Evolutionary conservation across 2,329 filamentous ascomycete genomes (phyloP).

Genomic region (Ophioceras dolichostomum): DNA sequence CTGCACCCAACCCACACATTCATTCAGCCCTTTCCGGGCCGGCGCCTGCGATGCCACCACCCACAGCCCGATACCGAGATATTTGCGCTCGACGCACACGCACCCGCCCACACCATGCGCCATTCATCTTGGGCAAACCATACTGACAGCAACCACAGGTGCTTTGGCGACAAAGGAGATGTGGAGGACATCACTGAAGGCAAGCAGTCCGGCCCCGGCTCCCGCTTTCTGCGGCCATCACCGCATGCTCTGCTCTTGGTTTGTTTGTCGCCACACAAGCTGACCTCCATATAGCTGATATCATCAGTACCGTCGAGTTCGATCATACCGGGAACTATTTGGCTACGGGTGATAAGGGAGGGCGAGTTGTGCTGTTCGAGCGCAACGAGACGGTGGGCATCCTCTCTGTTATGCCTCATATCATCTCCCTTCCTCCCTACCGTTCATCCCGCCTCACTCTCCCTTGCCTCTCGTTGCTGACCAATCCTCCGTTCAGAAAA

Average conservation of each 20-base stretch:
- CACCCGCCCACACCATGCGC: too few species aligned
- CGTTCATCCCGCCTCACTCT: too few species aligned
- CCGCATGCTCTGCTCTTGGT: not conserved
- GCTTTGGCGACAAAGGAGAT: conserved; percentile 99
- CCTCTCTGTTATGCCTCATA: too few species aligned
- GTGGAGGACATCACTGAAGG: conserved; percentile 98
- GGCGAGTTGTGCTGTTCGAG: conserved; percentile 75
- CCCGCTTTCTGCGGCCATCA: conserved; percentile 1
- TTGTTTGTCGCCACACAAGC: not conserved
- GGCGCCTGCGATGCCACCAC: too few species aligned
- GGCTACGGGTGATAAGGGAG: conserved; percentile 82
- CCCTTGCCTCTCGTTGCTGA: conserved; percentile 16
- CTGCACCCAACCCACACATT: not conserved
- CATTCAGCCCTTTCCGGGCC: too few species aligned
- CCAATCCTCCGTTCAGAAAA: conserved; percentile 58
- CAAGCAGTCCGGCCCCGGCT: conserved; percentile 24
- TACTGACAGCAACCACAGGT: conserved; percentile 42
- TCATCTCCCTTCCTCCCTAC: too few species aligned
- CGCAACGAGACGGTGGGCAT: conserved; percentile 82
- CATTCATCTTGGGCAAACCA: too few species aligned
- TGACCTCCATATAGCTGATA: conserved; percentile 49
- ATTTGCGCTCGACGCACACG: too few species aligned
- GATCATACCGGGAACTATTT: conserved; percentile 85
- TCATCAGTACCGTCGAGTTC: conserved; percentile 85
- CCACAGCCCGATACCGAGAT: too few species aligned